phyloP scores from a whole-genome alignment of 495 filamentous ascomycete genomes.

The Penicillium herquei region DNA sequence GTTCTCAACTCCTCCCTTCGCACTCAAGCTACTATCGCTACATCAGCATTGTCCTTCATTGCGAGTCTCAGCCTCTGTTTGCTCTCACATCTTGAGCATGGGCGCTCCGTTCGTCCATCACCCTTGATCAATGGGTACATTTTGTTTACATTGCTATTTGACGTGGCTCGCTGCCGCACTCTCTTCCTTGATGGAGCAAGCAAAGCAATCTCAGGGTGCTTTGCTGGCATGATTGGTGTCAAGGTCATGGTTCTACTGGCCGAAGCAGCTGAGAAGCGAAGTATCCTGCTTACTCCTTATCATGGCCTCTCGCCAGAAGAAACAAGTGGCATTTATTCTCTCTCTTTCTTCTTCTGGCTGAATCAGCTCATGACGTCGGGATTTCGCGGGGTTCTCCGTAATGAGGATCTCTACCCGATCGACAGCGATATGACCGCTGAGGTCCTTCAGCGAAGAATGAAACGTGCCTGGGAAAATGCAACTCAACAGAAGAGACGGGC shows the following conservation, averaged over 20 bases:
- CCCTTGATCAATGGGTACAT: constrained; percentile 6
- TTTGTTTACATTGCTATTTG: constrained; percentile 1
- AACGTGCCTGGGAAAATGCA: neutral
- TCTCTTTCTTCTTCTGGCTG: constrained; percentile 5
- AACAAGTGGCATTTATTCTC: constrained; percentile 2
- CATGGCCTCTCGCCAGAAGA: constrained; percentile 1
- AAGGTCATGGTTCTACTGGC: constrained; percentile 1
- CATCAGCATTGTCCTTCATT: constrained; percentile 1
- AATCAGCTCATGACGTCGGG: constrained; percentile 8
- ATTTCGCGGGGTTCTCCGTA: neutral
- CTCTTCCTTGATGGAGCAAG: neutral
- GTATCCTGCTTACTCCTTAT: neutral
- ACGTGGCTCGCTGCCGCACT: neutral
- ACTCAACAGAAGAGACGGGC: neutral
- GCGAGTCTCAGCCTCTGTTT: constrained; percentile 1
- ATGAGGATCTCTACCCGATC: constrained; percentile 5
- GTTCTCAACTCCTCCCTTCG: neutral
- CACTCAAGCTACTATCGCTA: neutral
- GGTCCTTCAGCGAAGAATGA: neutral
- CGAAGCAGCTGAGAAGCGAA: constrained; percentile 3
- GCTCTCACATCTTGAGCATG: constrained; percentile 3
- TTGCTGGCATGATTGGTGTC: constrained; percentile 3
- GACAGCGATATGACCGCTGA: constrained; percentile 1
- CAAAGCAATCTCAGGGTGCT: neutral
- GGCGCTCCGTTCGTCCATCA: constrained; percentile 1